Base-by-base conservation (phyloP, 257 asterid genomes). In the Cruciata laevipes region DNA sequence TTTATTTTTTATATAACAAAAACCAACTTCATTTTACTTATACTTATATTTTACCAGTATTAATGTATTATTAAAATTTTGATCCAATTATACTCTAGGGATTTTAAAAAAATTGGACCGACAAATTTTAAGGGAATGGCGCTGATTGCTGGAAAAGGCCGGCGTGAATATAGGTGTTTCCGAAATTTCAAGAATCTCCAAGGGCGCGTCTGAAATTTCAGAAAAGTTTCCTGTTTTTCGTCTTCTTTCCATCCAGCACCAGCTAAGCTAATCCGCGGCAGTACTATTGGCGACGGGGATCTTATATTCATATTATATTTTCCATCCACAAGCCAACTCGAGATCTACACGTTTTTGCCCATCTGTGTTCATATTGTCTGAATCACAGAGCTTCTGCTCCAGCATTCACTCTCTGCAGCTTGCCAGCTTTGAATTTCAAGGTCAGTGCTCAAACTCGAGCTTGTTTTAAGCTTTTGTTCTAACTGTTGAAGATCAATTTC, bases 361-460 rank as follows among this genome's bases (percentile, higher is more conserved):
- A 5, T 56, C 0, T 11, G 33, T 20, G 63, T 11, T 58, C 63
- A 27, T 32, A 32, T 16, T 30, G 21, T 30, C 40, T 12, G n/a
- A 16, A 13, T 30, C 21, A 16, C 24, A 24, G n/a, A 20, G 18
- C 18, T 58, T 59, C 40, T 14, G 21, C 40, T 20, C 14, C 47
- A 16, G 44, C 66, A 61, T 31, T 61, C 18, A 0, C 24, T 30
- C 23, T 5, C 18, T 17, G 27, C 66, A 61, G 47, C 27, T 32
- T 61, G 33, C 47, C 66, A 31, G 66, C 66, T 61, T 61, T 61
- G 66, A 33, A 21, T 56, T 56, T 56, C 4, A 23, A 56, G 61
- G 61, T 56, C 1, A 7, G 61, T n/a, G 30, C 24, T 20, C 9
- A 20, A 51, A n/a, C 10, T 1, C 13, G 30, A 24, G 14, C 17